Conservation (phyloP, 768 basidiomycete species). For the Sarcodon aspratus region DNA sequence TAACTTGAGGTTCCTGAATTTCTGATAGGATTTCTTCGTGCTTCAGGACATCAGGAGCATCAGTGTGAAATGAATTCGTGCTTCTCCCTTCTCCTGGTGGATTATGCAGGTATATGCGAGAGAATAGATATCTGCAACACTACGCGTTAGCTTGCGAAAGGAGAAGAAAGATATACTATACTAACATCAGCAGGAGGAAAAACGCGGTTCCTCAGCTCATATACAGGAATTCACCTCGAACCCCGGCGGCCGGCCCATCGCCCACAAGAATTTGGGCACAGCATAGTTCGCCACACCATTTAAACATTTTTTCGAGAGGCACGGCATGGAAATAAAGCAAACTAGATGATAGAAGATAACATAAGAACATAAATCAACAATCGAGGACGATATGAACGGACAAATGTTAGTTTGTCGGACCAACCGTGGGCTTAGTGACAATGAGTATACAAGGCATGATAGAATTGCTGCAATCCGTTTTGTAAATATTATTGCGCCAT, state of each 20-base stretch:
- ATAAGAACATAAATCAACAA: not conserved
- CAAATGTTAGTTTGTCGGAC: too few species aligned
- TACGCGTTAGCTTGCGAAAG: not conserved
- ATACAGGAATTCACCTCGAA: conserved; percentile 35
- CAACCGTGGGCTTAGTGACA: too few species aligned
- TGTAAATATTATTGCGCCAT: too few species aligned
- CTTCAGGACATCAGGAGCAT: conserved; percentile 22
- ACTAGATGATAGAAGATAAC: conserved; percentile 23
- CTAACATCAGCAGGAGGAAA: conserved; percentile 49
- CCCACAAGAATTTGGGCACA: conserved; percentile 21
- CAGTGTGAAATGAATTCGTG: conserved; percentile 26
- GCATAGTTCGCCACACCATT: conserved; percentile 55
- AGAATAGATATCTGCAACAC: conserved; percentile 38
- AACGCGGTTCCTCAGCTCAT: conserved; percentile 60
- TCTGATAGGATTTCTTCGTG: conserved; percentile 26
- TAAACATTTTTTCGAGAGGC: conserved; percentile 53
- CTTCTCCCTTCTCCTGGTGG: conserved; percentile 54
- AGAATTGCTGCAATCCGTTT: too few species aligned
- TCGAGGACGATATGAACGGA: conserved; percentile 22
- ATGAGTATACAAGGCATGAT: too few species aligned
- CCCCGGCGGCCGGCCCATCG: too few species aligned
- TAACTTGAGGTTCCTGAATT: conserved; percentile 43
- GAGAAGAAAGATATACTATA: not conserved
- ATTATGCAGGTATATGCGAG: conserved; percentile 59
- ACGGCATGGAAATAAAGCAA: conserved; percentile 54